These are phyloP conservation scores for Stagonosporopsis cucurbitacearum DNA, from an alignment of 2,329 filamentous ascomycete species.

Conservation along the genomic window DNA sequence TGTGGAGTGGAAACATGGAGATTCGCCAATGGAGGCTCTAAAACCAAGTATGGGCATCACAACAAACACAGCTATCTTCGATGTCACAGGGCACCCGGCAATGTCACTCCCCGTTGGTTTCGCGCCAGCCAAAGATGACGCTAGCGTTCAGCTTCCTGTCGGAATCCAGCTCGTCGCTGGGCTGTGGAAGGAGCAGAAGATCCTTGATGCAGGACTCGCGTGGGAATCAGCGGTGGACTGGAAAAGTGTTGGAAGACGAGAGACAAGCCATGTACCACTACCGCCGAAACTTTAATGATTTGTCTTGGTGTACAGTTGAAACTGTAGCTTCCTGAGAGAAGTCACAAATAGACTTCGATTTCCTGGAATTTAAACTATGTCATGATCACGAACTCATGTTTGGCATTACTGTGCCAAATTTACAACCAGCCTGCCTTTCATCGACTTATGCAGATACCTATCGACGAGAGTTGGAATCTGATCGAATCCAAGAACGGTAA, in stretches of 20 bases:
- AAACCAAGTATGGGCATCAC: constrained; percentile 41
- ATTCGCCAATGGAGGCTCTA: constrained; percentile 36
- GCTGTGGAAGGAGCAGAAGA: constrained; percentile 47
- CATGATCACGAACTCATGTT: background rate
- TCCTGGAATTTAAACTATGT: too few species aligned
- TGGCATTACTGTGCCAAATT: constrained; percentile 18
- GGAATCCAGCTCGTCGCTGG: constrained; percentile 51
- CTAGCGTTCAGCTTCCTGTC: constrained; percentile 41
- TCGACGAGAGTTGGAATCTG: constrained; percentile 31
- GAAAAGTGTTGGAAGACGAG: constrained; percentile 18
- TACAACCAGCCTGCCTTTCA: constrained; percentile 36
- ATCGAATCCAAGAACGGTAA: constrained; percentile 31
- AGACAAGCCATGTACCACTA: background rate
- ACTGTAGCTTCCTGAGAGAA: too few species aligned
- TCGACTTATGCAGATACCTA: constrained; percentile 26
- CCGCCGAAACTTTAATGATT: constrained; percentile 1
- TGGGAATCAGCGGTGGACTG: constrained; percentile 41
- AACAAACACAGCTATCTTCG: constrained; percentile 39
- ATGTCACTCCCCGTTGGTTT: constrained; percentile 50
- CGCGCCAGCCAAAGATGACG: constrained; percentile 29
- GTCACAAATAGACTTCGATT: too few species aligned
- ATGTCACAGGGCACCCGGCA: constrained; percentile 42
- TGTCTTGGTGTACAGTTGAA: too few species aligned
- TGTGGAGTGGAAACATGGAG: constrained; percentile 33
- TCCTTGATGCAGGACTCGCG: constrained; percentile 34